Evolutionary conservation across 2,329 filamentous ascomycete genomes (phyloP), one percentile per base, ranked within the genome.

Genomic region (Neophaeococcomyces aloes): DNA sequence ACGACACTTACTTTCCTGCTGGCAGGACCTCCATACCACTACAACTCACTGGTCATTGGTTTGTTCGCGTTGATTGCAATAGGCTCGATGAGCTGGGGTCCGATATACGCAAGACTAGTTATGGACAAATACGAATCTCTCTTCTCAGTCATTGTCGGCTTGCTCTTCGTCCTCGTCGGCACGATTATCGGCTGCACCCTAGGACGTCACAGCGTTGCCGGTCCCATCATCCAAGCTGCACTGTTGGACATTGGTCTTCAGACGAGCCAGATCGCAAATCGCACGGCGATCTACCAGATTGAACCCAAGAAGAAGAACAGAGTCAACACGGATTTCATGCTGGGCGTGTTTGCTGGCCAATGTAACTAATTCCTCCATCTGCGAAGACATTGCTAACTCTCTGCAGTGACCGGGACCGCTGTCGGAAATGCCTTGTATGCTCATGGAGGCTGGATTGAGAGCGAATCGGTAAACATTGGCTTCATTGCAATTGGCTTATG

Each of bases 321-420:
- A 2, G 74, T 88, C 18, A 91, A 91, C 57, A 87, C 84, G 0
- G 82, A 79, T 1, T 91, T 86, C 56, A 91, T 89, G 85, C 72
- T 87, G 0, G 71, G 73, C 6, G 78, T 76, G 0, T 89, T 89
- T 55, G 77, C 73, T 19, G 85, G 85, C 0, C 85, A 91, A 19
- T 19, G 23, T 27, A 10, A 27, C 5, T 6, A 27, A 39, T 47
- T 35, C 45, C 45, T 43, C 39, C 23, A 29, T 30, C 15, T 46
- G 36, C 23, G 40, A 42, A 45, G 44, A 23, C 29, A n/a, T 32
- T 27, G 31, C 49, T 25, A 33, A 32, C 44, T 23, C 19, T 42
- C 37, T 35, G 31, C 38, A 65, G 56, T 91, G 36, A 79, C 78
- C 2, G 84, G 84, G 0, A 80, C 78, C 0, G 69, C 75, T 1